Base-by-base conservation (phyloP, 176 grass and related monocot species). In the Lolium perenne region DNA sequence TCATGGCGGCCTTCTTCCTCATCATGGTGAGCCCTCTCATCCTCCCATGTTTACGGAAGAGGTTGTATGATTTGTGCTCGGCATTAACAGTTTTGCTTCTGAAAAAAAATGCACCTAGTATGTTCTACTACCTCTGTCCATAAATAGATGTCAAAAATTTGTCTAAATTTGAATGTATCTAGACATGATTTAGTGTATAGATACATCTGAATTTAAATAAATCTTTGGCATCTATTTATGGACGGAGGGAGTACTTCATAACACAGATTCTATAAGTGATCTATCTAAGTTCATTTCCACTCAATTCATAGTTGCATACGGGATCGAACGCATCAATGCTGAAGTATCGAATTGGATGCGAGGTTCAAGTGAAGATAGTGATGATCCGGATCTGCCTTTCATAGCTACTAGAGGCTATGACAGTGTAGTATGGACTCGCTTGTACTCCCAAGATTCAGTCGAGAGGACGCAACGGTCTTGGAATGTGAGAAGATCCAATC, bases 1-100 rank as follows among this genome's bases (percentile, higher is more conserved):
- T 78, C 97, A 99, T 88, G 97, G 97, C 55, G 97, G 92, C 47
- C 97, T 99, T 86, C 92, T 94, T 76, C 97, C 97, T 53, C 97
- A 96, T 94, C 94, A 99, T 87, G 92, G 94, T 99, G 90, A 87
- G 83, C 6, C 53, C 43, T 11, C 70, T 66, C 48, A 9, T 21
- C n/a, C 55, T 72, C 68, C 10, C 68, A 8, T 14, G 74, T 20
- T 76, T 32, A 54, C 18, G 4, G 25, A 23, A 85, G 32, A 67
- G 4, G 43, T 55, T 22, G 32, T 58, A 0, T 64, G 29, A 15
- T 48, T 86, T 70, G 26, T 61, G 70, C 35, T 16, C 2, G 18
- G 29, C 81, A 87, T 71, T 25, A 83, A 66, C 32, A 64, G 18
- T 54, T 17, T 11, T 22, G 18, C 25, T 22, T 76, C 11, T 58